Base-by-base conservation (phyloP, 805 yeast genomes). In the Soucietia sequanensis region DNA sequence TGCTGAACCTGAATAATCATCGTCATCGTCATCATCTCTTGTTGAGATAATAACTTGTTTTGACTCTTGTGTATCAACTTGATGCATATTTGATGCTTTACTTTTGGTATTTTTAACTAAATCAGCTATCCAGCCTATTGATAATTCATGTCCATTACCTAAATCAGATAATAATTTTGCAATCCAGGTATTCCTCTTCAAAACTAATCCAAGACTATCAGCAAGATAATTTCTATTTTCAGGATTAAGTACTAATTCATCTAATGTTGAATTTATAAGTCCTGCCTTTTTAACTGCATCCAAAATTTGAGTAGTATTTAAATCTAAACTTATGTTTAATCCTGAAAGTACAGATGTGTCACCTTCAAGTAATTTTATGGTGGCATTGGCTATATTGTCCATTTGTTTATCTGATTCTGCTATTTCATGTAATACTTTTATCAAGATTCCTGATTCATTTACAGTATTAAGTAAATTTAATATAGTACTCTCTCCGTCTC, bases 71-170 rank as follows among this genome's bases (percentile, higher is more conserved):
- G 34, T 4, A 38, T 21, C 38, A 30, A 17, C 39, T 27, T 10
- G 39, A 27, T 32, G 30, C 32, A 38, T 39, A 21, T 46, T 46
- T 4, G 62, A 58, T 30, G 55, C 59, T 43, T 61, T 57, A 35
- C 59, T 55, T 30, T 51, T 46, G 19, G 62, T 50, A 36, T 54
- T 48, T 20, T 51, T 39, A 12, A 65, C 49, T 8, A 52, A 33
- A 39, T 58, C 49, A 21, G 62, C 63, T 34, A 65, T 47, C 35
- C 43, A 52, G n/a, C 47, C 44, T 38, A 64, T 50, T 0, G 65
- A 46, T 16, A 62, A 47, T 14, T 45, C 39, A 7, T 60, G 42
- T 6, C 67, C 66, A 20, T 50, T 39, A 17, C 71, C 70, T n/a
- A 62, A 38, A n/a, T 56, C 58, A 25, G 40, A 42, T 30, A 67